Conservation (phyloP, 176 grass and related monocot species). For the Oryza meyeriana region DNA sequence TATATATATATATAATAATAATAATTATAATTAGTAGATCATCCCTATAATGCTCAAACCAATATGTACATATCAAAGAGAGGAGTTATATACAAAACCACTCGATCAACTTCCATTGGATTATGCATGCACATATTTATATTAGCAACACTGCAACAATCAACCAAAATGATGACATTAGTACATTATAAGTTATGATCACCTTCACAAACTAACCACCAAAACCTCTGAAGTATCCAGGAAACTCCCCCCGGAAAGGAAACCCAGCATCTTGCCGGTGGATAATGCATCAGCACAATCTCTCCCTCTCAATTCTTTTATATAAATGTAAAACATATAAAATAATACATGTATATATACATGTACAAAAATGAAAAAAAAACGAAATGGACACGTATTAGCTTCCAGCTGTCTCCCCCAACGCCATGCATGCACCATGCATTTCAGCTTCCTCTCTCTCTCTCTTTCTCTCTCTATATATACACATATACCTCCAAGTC, state of each 20-base stretch:
- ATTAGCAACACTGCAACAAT: background rate
- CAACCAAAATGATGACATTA: background rate
- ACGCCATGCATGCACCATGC: constrained; percentile 35
- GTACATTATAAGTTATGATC: background rate
- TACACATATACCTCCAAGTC: constrained; percentile 1
- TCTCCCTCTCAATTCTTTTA: background rate
- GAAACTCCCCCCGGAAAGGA: background rate
- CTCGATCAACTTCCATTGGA: background rate
- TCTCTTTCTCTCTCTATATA: background rate
- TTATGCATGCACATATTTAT: background rate
- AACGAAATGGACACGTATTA: constrained; percentile 27
- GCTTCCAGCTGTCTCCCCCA: constrained; percentile 55
- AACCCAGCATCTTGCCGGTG: background rate
- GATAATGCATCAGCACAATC: background rate
- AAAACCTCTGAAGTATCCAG: background rate
- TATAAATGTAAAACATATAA: background rate
- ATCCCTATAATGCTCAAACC: too few species aligned
- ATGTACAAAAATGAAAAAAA: background rate
- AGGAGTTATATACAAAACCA: too few species aligned
- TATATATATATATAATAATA: background rate
- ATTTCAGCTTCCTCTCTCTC: background rate
- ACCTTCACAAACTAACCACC: background rate
- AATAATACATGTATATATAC: background rate
- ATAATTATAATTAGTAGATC: too few species aligned
- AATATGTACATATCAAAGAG: too few species aligned